Conservation (phyloP, 108 stramenopile genomes). For the Mediolabrus comicus region DNA sequence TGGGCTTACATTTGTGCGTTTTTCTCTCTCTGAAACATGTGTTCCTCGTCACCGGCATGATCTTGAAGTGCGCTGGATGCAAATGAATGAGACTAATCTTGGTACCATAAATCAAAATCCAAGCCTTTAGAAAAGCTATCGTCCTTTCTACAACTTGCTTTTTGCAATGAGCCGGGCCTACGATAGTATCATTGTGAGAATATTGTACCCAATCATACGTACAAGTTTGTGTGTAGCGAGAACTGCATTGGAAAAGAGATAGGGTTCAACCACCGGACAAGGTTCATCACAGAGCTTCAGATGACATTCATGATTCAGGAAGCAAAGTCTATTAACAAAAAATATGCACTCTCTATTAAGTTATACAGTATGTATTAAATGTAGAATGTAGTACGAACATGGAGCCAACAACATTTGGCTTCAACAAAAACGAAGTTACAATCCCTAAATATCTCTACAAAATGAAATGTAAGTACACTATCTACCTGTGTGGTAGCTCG, state of each 20-base stretch:
- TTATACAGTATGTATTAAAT: neutral
- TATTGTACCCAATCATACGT: conserved; percentile 29
- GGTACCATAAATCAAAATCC: neutral
- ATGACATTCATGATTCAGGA: neutral
- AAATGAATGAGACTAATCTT: conserved; percentile 19
- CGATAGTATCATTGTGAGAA: neutral
- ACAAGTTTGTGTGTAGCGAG: conserved; percentile 13
- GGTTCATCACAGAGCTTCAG: too few relatives aligned
- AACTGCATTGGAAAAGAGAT: neutral
- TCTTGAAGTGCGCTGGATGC: conserved; percentile 22
- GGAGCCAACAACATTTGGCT: neutral
- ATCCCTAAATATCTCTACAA: neutral
- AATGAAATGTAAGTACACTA: neutral
- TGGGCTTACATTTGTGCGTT: conserved; percentile 26
- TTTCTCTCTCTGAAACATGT: conserved; percentile 33
- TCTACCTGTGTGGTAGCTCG: neutral
- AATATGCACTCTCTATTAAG: neutral
- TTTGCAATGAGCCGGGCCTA: conserved; percentile 24
- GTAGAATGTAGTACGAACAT: too few relatives aligned
- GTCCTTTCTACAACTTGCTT: neutral
- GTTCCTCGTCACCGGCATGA: conserved; percentile 3
- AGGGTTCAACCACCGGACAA: too few relatives aligned
- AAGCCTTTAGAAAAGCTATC: conserved; percentile 1
- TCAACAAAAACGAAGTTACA: neutral
- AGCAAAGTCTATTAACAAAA: neutral